A percentile compares a stretch with the other conserved stretches of the same genome.
Conservation (phyloP, 768 basidiomycete species). For the Hysterangium stoloniferum region DNA sequence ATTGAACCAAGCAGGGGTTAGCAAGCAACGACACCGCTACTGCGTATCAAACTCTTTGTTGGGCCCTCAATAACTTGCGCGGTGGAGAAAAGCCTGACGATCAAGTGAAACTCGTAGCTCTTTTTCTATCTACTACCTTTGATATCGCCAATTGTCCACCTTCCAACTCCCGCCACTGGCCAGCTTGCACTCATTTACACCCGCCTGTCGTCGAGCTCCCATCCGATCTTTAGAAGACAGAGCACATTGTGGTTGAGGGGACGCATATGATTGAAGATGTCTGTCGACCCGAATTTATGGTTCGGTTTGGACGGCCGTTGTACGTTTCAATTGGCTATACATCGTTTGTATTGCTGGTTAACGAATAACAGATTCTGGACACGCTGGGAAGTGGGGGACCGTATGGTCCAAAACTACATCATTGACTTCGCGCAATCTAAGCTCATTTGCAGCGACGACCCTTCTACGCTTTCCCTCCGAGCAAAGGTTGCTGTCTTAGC, state of each 20-base stretch:
- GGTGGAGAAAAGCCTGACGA: too few relatives aligned
- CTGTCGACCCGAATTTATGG: constrained; percentile 9
- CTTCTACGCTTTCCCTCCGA: neutral
- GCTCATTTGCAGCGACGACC: neutral
- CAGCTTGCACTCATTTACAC: constrained; percentile 9
- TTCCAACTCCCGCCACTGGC: neutral
- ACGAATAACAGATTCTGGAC: constrained; percentile 7
- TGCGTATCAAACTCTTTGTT: neutral
- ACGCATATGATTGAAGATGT: neutral
- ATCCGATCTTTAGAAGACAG: constrained; percentile 14
- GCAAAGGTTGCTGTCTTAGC: constrained; percentile 13
- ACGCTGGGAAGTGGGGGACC: neutral
- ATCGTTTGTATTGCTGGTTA: neutral
- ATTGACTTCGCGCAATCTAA: neutral
- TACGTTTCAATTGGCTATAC: neutral
- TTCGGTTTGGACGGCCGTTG: constrained; percentile 15
- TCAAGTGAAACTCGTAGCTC: neutral
- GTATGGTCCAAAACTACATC: neutral
- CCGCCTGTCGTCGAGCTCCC: constrained; percentile 15
- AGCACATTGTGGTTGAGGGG: neutral
- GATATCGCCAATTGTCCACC: constrained; percentile 6
- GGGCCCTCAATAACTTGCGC: neutral
- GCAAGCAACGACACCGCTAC: neutral
- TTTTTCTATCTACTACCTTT: constrained; percentile 15
- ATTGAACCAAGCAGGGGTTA: neutral